Conservation (phyloP, 192 early-diverging fungal species). For the Coemansia sp. region DNA sequence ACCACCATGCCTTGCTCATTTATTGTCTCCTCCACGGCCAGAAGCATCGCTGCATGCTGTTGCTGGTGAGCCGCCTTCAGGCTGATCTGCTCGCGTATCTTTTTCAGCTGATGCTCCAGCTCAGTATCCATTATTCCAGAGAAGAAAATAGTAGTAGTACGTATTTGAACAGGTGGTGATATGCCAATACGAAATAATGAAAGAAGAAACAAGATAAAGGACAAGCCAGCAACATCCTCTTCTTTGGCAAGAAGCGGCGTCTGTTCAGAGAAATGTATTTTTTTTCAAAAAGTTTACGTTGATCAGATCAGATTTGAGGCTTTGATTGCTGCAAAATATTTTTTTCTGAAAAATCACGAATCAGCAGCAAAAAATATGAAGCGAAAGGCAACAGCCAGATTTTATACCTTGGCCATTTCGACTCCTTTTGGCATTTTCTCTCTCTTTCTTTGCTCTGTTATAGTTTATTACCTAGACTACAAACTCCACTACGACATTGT, state of each 20-base stretch:
- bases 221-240: neutral
- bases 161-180: neutral
- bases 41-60: conserved; percentile 68
- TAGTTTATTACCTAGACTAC: neutral
- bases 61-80: conserved; percentile 86
- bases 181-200: conserved; percentile 2
- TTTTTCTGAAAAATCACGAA: neutral
- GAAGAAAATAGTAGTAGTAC: neutral
- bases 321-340: neutral
- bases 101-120: conserved; percentile 46
- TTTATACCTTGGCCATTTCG: neutral
- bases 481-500: neutral
- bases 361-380: neutral
- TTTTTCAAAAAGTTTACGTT: neutral
- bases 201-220: conserved; percentile 5
- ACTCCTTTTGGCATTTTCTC: neutral
- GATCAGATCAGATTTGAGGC: neutral
- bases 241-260: neutral
- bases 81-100: conserved; percentile 60
- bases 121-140: conserved; percentile 29
- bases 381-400: neutral
- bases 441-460: neutral
- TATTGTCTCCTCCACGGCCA: conserved; percentile 79
- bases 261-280: neutral
- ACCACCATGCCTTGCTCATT: conserved; percentile 68